Conservation (phyloP, 345 rosid genomes). For the Lumnitzera racemosa region DNA sequence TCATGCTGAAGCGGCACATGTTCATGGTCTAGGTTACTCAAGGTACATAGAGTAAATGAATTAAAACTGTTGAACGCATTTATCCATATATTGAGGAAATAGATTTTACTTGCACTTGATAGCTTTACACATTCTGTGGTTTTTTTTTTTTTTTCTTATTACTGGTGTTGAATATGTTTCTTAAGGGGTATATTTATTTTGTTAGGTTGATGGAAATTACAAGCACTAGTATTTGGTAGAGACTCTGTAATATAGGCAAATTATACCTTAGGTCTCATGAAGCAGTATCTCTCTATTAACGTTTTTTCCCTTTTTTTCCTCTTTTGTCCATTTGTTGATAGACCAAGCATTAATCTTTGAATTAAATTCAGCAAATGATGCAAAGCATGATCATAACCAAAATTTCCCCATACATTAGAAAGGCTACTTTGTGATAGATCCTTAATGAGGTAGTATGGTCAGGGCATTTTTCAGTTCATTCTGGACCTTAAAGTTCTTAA, state of each 20-base stretch:
- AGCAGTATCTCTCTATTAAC: background rate
- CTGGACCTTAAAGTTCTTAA: too few relatives aligned
- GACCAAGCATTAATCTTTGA: too few relatives aligned
- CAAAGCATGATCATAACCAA: too few relatives aligned
- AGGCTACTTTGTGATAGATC: too few relatives aligned
- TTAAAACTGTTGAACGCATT: background rate
- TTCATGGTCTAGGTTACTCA: conserved; percentile 84
- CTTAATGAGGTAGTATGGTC: too few relatives aligned
- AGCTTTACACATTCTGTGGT: background rate
- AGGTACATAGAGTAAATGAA: conserved; percentile 31
- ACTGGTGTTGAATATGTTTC: background rate
- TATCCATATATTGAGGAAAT: background rate
- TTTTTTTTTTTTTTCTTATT: too few relatives aligned
- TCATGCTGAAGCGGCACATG: conserved; percentile 83
- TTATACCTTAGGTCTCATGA: conserved; percentile 1
- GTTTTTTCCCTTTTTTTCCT: too few relatives aligned
- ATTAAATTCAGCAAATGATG: too few relatives aligned
- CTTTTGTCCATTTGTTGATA: background rate
- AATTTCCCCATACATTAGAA: too few relatives aligned
- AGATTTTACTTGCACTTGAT: conserved; percentile 1
- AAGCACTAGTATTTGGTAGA: too few relatives aligned
- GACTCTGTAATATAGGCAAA: background rate
- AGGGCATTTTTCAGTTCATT: too few relatives aligned
- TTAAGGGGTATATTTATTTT: background rate
- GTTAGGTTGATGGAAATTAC: background rate